Evolutionary conservation across 768 basidiomycete genomes (phyloP).

Genomic region (Amanita pseudoporphyria): DNA sequence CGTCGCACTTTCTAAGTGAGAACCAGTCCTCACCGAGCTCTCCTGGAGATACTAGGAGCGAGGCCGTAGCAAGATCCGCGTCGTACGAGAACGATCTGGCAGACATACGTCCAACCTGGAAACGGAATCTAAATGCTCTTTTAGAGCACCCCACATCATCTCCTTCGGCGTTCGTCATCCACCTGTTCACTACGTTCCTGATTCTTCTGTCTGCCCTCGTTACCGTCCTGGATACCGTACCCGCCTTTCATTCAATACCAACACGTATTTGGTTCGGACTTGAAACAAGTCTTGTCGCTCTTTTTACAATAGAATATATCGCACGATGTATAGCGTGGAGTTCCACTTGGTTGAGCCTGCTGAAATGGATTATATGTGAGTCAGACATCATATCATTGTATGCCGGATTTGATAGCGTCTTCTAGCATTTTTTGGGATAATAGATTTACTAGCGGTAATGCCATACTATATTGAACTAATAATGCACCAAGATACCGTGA

Average conservation of each 20-base stretch:
- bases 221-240: constrained; percentile 74
- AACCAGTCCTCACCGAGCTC: constrained; percentile 22
- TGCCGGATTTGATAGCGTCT: too few species aligned
- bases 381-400: too few species aligned
- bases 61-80: constrained; percentile 27
- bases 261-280: too few species aligned
- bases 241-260: constrained; percentile 60
- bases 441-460: too few species aligned
- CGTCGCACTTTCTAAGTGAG: constrained; percentile 35
- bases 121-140: constrained; percentile 55
- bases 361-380: constrained; percentile 63
- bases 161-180: constrained; percentile 63
- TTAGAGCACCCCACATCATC: constrained; percentile 79
- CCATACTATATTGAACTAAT: too few species aligned
- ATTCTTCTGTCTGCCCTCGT: constrained; percentile 70
- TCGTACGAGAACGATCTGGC: constrained; percentile 27
- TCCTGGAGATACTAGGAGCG: constrained; percentile 30
- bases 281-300: constrained; percentile 73
- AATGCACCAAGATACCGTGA: too few species aligned
- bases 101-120: constrained; percentile 43
- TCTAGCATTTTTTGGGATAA: too few species aligned
- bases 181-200: constrained; percentile 58
- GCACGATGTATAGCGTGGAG: constrained; percentile 74
- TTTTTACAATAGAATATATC: too few species aligned
- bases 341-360: constrained; percentile 46